Evolutionary conservation across 495 filamentous ascomycete species (phyloP).

Genomic region (Gamarada debralockiae): DNA sequence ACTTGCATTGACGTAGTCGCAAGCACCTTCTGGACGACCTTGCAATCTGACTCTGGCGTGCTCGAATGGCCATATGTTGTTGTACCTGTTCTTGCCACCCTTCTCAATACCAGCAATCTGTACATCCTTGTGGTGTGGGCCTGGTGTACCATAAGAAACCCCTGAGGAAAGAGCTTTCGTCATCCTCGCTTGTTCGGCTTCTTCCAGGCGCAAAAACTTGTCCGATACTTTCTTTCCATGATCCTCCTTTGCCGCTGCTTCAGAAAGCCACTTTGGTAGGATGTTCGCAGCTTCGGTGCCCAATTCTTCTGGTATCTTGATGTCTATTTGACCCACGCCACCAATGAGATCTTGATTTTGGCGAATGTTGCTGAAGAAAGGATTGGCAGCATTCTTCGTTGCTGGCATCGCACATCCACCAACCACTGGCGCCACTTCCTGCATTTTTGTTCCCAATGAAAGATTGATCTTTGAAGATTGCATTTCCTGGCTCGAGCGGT

Average conservation of each 20-base stretch:
- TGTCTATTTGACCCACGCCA: constrained; percentile 84
- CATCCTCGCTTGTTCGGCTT: constrained; percentile 85
- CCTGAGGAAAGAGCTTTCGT: constrained; percentile 74
- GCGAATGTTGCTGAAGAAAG: constrained; percentile 93
- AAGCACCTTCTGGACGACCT: constrained; percentile 62
- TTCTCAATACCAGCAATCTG: constrained; percentile 89
- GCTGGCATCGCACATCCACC: constrained; percentile 84
- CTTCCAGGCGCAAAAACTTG: constrained; percentile 79
- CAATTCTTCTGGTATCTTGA: constrained; percentile 63
- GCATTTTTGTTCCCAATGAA: constrained; percentile 44
- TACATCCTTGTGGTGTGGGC: constrained; percentile 28
- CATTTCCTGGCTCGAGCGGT: constrained; percentile 31
- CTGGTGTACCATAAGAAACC: constrained; percentile 46
- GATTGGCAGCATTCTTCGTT: constrained; percentile 63
- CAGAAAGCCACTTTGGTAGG: constrained; percentile 75
- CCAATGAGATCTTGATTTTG: constrained; percentile 96
- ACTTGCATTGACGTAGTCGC: constrained; percentile 97
- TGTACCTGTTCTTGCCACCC: constrained; percentile 92
- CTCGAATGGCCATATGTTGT: constrained; percentile 96
- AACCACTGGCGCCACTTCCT: constrained; percentile 68
- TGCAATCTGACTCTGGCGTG: constrained; percentile 83
- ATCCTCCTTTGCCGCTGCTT: constrained; percentile 60
- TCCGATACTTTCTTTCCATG: constrained; percentile 78
- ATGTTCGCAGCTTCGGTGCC: constrained; percentile 39
- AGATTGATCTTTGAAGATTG: constrained; percentile 39